Base-by-base conservation (phyloP, 345 rosid genomes). In the Murraya koenigii region DNA sequence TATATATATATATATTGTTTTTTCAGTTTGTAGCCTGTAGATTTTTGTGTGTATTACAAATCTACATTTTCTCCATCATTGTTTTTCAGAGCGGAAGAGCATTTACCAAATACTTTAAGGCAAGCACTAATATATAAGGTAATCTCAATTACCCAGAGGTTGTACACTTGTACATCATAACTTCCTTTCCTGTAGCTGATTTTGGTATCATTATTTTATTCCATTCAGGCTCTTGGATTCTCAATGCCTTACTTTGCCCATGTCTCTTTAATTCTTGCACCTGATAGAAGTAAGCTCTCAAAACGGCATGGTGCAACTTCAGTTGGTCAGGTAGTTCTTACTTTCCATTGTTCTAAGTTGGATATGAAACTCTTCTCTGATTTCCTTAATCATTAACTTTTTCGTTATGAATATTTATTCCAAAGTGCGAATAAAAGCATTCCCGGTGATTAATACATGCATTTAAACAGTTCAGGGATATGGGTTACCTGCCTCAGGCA, bases 281-380 rank as follows among this genome's bases (percentile, higher is more conserved):
- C 97, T 25, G 98, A 95, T 81, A 87, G 97, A 79, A 93, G 98
- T 83, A 95, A 95, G 82, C 81, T 95, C 67, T 95, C 98, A 65
- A 95, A 95, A 88, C 89, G 98, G 63, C 97, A 93, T 74, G 98
- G 98, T 59, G 98, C 98, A 56, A 95, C 98, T 76, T 93, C 98
- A 56, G 98, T 95, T 77, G 98, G 98, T 77, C 98, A 92, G 94
- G 98, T 87, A 69, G 35, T 69, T 65, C 30, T 20, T 52, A 30
- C 26, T 30, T 39, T 5, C 72, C 26, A 30, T 58, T 75, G 74
- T 72, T 28, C 39, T 56, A 71, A 28, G 28, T 72, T 75, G 38
- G 70, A 61, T 55, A 47, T 41, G 19, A n/a, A 20, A n/a, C 52
- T n/a, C 8, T 58, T 70, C 58, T 72, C 39, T 52, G n/a, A 44